Evolutionary conservation across 2,329 filamentous ascomycete species (phyloP), one percentile per base, ranked within the genome.

Genomic region (Chaetothyriales sp.): DNA sequence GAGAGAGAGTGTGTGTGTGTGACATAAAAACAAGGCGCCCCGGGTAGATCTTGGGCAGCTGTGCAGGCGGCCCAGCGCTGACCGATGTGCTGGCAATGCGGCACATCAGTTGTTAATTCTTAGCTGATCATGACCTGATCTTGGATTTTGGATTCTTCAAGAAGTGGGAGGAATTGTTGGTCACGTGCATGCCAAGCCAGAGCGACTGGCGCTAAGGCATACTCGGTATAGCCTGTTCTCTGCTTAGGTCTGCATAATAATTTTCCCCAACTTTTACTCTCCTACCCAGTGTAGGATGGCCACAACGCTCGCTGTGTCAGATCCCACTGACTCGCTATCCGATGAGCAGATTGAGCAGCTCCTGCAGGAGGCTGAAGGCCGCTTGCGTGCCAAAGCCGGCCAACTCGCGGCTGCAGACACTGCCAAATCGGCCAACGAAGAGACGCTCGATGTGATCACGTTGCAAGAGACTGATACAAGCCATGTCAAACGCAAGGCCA

Each of bases 301-400:
- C 32, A 39, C 22, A 25, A 25, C 32, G 10, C 20, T 47, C 4
- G 26, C 18, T 19, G 45, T 25, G 18, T 26, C 28, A 28, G 8
- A 47, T 4, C 3, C 3, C 22, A 2, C 20, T 10, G 26, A 32
- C 20, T 15, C 19, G 25, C 48, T 56, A 4, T 53, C 53, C 39
- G 79, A 84, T 62, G 74, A 78, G 57, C 76, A 83, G 61, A 76
- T 85, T 48, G 74, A 79, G 49, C 68, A 76, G 61, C 70, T 86
- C 51, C 73, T 86, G 48, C 71, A 73, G 49, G 74, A 82, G 65
- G 81, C 82, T 51, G 79, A 83, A 60, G 64, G 67, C 53, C 73
- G 81, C 55, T 66, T 84, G 55, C 65, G 59, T 59, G 62, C 42
- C 42, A 57, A 54, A 44, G 51, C 55, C 25, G 46, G 45, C 8